These are phyloP conservation scores for Mucor ambiguus DNA, from an alignment of 371 early-diverging fungal genomes.

Conservation along the genomic window DNA sequence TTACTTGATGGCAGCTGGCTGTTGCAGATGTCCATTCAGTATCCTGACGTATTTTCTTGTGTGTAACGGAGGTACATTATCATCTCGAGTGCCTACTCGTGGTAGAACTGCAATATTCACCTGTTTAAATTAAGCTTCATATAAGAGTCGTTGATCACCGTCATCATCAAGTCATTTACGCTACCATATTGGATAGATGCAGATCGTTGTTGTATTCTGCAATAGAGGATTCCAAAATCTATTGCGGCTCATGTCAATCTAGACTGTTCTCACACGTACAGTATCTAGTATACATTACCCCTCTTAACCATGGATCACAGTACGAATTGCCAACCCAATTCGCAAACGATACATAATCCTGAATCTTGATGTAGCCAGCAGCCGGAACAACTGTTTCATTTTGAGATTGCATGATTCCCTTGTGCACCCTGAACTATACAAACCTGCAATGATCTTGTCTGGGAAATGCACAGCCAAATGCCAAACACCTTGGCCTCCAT, in stretches of 20 bases:
- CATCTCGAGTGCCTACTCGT: constrained; percentile 62
- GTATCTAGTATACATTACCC: constrained; percentile 34
- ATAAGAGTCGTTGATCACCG: not conserved
- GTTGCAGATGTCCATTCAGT: constrained; percentile 59
- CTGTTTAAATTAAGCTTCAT: constrained; percentile 28
- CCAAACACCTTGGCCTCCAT: constrained; percentile 82
- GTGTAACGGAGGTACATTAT: constrained; percentile 75
- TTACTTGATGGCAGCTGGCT: constrained; percentile 38
- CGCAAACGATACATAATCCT: constrained; percentile 67
- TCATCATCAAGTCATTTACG: constrained; percentile 7
- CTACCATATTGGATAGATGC: constrained; percentile 64
- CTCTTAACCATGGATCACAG: constrained; percentile 63
- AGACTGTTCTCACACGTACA: not conserved
- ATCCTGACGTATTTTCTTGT: constrained; percentile 63
- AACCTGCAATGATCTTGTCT: constrained; percentile 67
- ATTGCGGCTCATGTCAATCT: not conserved
- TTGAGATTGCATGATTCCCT: not conserved
- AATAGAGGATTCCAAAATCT: constrained; percentile 71
- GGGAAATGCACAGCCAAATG: constrained; percentile 68
- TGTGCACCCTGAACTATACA: not conserved
- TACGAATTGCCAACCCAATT: constrained; percentile 63
- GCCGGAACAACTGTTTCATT: constrained; percentile 68
- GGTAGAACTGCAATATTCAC: constrained; percentile 63
- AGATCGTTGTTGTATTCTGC: constrained; percentile 75
- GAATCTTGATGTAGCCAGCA: constrained; percentile 72